Base-by-base conservation (phyloP, 441 rosid genomes). In the Geranium incanum region DNA sequence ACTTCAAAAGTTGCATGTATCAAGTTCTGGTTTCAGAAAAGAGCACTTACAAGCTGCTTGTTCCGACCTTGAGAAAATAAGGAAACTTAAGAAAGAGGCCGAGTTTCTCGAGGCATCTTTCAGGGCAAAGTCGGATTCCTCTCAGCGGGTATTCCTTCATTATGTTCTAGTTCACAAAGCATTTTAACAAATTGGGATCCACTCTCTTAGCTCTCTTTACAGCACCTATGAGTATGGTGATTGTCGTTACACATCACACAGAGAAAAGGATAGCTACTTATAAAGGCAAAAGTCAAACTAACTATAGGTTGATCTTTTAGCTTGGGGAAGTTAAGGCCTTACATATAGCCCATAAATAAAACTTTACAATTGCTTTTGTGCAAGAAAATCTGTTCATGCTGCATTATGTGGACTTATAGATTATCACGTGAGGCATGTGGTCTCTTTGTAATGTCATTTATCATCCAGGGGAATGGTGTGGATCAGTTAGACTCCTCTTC, bases 21-120 rank as follows among this genome's bases (percentile, higher is more conserved):
- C 97, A 74, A 89, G 89, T 80, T 86, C 98, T 71, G 77, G 73
- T 76, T 85, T 92, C 72, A 95, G 97, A 80, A 95, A 89, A 79
- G 96, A 91, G 82, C 90, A 92, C 78, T 72, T 95, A 74, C 82
- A 92, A 83, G 99, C 96, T 69, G 99, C 99, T 75, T 92, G 98
- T 82, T 89, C 95, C 78, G 98, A 95, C 87, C 96, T 95, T 74
- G 97, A 95, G 84, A 93, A 85, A 75, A 91, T 95, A 76, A 86
- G 99, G 83, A 95, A 89, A 86, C 97, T 95, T 16, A 95, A 92
- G 86, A 93, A 95, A 82, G 99, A 95, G 85, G 97, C 99, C 72
- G 98, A 89, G 74, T 95, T 95, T 87, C 87, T 95, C 66, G 97
- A 95, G 84, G 99, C 89, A 68, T 95, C 98, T 80, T 91, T 91